Percentiles rank a stretch among this genome's conserved stretches.
phyloP scores from a whole-genome alignment of 2,329 filamentous ascomycete genomes.

The Calonectria leucothoes region DNA sequence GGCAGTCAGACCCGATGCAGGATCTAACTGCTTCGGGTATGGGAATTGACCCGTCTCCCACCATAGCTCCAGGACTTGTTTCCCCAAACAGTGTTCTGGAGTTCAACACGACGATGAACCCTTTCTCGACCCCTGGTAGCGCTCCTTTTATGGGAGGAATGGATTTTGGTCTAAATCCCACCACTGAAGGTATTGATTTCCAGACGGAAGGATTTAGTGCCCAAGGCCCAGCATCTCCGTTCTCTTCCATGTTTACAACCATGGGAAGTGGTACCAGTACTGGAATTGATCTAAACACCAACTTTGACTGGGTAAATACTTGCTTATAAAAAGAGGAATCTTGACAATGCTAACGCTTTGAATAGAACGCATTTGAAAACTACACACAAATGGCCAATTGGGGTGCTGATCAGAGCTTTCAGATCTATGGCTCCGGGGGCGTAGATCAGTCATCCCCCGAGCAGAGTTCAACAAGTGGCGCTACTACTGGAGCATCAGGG shows the following conservation, averaged over 20 bases:
- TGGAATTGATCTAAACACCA: constrained; percentile 58
- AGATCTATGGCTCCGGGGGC: constrained; percentile 56
- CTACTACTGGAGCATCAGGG: constrained; percentile 30
- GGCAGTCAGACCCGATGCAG: constrained; percentile 37
- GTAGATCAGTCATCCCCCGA: constrained; percentile 43
- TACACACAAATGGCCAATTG: constrained; percentile 66
- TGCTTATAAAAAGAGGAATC: neutral
- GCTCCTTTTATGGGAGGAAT: constrained; percentile 55
- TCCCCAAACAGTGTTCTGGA: constrained; percentile 41
- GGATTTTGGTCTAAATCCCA: constrained; percentile 53
- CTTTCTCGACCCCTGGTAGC: constrained; percentile 52
- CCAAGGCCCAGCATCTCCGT: constrained; percentile 53
- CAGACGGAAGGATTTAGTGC: constrained; percentile 45
- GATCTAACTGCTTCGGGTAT: constrained; percentile 51
- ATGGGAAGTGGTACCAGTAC: constrained; percentile 46
- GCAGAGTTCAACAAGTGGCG: constrained; percentile 38
- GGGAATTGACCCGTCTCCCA: constrained; percentile 49
- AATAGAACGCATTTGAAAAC: constrained; percentile 66
- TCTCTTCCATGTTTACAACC: constrained; percentile 65
- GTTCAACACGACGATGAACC: constrained; percentile 41
- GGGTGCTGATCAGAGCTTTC: constrained; percentile 63
- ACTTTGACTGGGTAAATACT: constrained; percentile 69
- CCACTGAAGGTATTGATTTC: constrained; percentile 44
- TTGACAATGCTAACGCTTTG: neutral
- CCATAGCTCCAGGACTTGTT: constrained; percentile 40